A percentile compares a stretch with the other conserved stretches of the same genome.
Conservation (phyloP, 2,329 filamentous ascomycete species). For the Hymenoscyphus salicellus region DNA sequence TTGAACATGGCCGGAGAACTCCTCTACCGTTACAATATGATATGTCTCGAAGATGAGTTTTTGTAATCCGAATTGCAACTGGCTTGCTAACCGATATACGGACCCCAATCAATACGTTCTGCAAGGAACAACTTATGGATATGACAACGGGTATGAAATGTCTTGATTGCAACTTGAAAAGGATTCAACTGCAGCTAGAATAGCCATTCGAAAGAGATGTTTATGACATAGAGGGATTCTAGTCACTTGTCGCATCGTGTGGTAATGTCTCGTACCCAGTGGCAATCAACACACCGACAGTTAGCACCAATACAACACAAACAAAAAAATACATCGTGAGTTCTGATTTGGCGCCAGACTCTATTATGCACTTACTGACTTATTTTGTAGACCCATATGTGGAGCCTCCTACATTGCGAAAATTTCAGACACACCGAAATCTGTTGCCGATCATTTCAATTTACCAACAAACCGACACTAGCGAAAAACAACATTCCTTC, state of each 20-base stretch:
- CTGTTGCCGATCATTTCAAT: neutral
- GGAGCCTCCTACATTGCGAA: neutral
- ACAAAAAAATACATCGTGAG: neutral
- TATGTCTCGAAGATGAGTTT: conserved; percentile 5
- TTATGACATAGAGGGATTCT: neutral
- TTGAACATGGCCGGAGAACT: conserved; percentile 3
- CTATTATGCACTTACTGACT: neutral
- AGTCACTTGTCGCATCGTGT: neutral
- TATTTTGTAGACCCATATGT: neutral
- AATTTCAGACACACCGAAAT: neutral
- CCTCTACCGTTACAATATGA: conserved; percentile 4
- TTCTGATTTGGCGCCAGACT: neutral
- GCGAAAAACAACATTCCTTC: conserved; percentile 6
- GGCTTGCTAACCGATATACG: neutral
- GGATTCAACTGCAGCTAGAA: neutral
- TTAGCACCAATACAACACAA: too few species aligned
- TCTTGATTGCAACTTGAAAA: conserved; percentile 6
- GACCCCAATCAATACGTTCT: neutral
- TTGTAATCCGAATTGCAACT: neutral
- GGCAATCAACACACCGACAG: neutral
- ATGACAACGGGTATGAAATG: conserved; percentile 2
- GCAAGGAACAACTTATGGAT: neutral
- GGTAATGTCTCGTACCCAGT: conserved; percentile 1
- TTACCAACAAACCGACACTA: neutral
- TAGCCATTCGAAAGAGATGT: neutral